Conservation (phyloP, 139 green algal genomes). For the Nannochloris sp. region DNA sequence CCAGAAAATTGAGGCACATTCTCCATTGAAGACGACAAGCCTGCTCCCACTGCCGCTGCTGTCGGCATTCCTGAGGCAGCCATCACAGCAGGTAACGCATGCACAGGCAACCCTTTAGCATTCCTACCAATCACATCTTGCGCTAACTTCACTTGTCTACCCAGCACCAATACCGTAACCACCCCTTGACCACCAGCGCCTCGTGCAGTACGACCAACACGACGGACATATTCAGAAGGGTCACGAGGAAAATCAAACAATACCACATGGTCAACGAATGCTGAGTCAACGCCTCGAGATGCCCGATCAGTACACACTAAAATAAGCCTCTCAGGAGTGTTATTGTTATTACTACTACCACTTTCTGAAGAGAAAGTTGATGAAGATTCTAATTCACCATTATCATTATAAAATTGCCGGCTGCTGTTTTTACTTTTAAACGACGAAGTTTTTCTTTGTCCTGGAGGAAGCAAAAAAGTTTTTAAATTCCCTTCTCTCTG, state of each 20-base stretch:
- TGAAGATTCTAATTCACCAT: neutral
- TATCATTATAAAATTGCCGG: neutral
- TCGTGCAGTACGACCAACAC: slow-evolving; percentile 79
- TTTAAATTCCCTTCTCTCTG: slow-evolving; percentile 42
- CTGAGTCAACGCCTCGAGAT: slow-evolving; percentile 67
- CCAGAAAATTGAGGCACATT: neutral
- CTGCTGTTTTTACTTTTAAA: neutral
- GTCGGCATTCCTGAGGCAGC: neutral
- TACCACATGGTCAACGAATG: slow-evolving; percentile 70
- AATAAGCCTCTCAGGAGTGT: slow-evolving; percentile 16
- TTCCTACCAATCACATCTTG: slow-evolving; percentile 62
- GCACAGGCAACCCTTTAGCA: slow-evolving; percentile 57
- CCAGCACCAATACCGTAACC: slow-evolving; percentile 78
- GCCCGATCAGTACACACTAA: slow-evolving; percentile 74
- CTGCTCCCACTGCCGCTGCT: neutral
- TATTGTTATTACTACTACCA: neutral
- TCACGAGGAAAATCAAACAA: slow-evolving; percentile 96
- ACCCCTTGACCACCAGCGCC: slow-evolving; percentile 66
- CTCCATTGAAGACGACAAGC: neutral
- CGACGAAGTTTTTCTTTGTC: neutral
- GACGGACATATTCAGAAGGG: slow-evolving; percentile 87
- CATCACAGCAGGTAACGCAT: slow-evolving; percentile 44
- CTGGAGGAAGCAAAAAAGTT: slow-evolving; percentile 45
- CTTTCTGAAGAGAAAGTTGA: slow-evolving; percentile 9
- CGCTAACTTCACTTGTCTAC: slow-evolving; percentile 69